phyloP scores from a whole-genome alignment of 306 rosid genomes.

The Cicer cuneatum region DNA sequence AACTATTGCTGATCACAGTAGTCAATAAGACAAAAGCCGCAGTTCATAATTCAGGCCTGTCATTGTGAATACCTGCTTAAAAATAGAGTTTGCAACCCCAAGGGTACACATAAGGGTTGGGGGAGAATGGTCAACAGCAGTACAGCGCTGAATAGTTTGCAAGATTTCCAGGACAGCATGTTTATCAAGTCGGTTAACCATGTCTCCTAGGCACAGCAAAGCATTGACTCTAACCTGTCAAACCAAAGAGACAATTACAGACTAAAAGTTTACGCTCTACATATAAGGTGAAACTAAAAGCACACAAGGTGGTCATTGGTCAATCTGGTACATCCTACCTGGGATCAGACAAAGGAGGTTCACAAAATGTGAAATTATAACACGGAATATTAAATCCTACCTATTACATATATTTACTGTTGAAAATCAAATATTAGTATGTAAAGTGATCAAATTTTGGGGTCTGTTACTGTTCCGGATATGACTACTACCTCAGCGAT shows the following conservation, averaged over 20 bases:
- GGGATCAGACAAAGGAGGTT: background rate
- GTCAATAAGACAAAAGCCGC: conserved; percentile 8
- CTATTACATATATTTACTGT: background rate
- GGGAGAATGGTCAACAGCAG: conserved; percentile 92
- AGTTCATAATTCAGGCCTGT: conserved; percentile 23
- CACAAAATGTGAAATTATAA: background rate
- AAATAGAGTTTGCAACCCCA: conserved; percentile 93
- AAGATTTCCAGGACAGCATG: conserved; percentile 75
- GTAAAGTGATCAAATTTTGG: no score
- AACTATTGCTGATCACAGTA: conserved; percentile 31
- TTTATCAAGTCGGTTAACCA: conserved; percentile 84
- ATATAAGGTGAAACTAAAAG: conserved; percentile 18
- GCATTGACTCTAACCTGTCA: conserved; percentile 98
- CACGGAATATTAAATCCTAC: conserved; percentile 1
- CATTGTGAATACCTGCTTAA: conserved; percentile 70
- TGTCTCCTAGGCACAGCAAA: conserved; percentile 85
- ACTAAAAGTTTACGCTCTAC: conserved; percentile 10
- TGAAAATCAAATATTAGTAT: no score
- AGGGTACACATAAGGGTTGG: conserved; percentile 99
- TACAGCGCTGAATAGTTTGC: conserved; percentile 98
- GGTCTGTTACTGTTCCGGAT: no score
- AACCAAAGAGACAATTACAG: conserved; percentile 37
- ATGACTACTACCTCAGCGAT: no score
- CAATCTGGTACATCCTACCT: conserved; percentile 15
- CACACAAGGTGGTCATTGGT: conserved; percentile 7